Evolutionary conservation across 306 rosid genomes (phyloP), one percentile per base, ranked within the genome.

Genomic region (Argentina anserina): DNA sequence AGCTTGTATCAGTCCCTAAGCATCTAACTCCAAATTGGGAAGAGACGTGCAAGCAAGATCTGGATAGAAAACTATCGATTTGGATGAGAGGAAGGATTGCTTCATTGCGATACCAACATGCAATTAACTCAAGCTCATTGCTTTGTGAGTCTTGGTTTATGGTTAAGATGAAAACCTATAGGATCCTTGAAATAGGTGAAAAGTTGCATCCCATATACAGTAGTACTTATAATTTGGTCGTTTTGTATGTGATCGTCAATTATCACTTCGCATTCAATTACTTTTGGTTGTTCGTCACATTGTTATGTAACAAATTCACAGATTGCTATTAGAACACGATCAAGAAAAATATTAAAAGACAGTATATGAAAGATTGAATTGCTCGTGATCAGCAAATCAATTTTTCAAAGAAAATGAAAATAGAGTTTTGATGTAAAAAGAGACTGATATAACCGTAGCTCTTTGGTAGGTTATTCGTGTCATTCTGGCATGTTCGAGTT

Each of bases 371-470:
- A 47, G 3, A 13, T 36, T 6, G 17, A 13, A 41, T 66, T 26
- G 55, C 4, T 43, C 15, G 18, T 13, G 49, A 43, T 43, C 49
- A 42, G 1, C 49, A 15, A 46, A 4, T 46, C n/a, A 46, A 46
- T 17, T 46, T 46, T 46, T 46, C 2, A 17, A 47, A 47, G 9
- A 10, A 8, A 68, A 68, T 68, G 53, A 5, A 58, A 23, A 29
- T 29, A 46, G 20, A n/a, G n/a, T n/a, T n/a, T n/a, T n/a, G n/a
- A 15, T 60, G 9, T 13, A 23, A 36, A 50, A 29, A 23, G 34
- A 21, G 36, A 52, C 25, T 70, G 74, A 23, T 53, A 70, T 21
- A 69, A 69, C 46, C 23, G 73, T 34, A 6, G 21, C 40, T 69
- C 63, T 33, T 69, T 33, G n/a, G 3, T 50, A 4, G 21, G 33